Evolutionary conservation across 2,329 filamentous ascomycete species (phyloP).

Genomic region (Ambrosiella beaveri): DNA sequence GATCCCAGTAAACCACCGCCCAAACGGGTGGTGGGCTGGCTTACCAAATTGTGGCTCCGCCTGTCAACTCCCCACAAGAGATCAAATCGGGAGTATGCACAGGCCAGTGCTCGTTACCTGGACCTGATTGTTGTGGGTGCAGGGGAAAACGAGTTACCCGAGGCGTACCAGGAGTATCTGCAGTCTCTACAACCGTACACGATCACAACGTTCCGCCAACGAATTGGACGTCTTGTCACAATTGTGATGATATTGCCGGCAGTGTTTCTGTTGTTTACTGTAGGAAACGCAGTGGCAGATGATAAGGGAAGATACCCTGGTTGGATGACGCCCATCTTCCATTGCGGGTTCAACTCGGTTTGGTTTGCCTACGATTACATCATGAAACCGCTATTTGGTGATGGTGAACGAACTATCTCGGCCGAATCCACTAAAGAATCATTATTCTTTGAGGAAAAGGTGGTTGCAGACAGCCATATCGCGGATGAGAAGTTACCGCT

Average conservation of each 20-base stretch:
- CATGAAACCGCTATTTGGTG: slow-evolving; percentile 52
- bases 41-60: slow-evolving; percentile 26
- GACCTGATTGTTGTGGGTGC: slow-evolving; percentile 66
- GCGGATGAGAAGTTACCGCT: neutral
- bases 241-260: slow-evolving; percentile 34
- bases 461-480: neutral
- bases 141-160: slow-evolving; percentile 59
- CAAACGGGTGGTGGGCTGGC: slow-evolving; percentile 14
- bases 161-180: slow-evolving; percentile 61
- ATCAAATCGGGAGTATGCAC: slow-evolving; percentile 54
- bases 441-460: neutral
- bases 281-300: slow-evolving; percentile 36
- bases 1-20: slow-evolving; percentile 13
- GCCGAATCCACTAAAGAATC: neutral
- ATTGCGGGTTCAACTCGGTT: slow-evolving; percentile 25
- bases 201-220: slow-evolving; percentile 49
- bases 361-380: slow-evolving; percentile 31
- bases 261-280: slow-evolving; percentile 32
- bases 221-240: slow-evolving; percentile 48
- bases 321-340: slow-evolving; percentile 41
- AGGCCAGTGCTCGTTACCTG: slow-evolving; percentile 71
- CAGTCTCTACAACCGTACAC: slow-evolving; percentile 51
- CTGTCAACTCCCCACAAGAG: slow-evolving; percentile 32
- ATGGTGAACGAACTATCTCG: slow-evolving; percentile 53
- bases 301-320: slow-evolving; percentile 48